Evolutionary conservation across 1,284 basidiomycete species (phyloP), one percentile per base, ranked within the genome.

Genomic region (Xerocomus amazonicus): DNA sequence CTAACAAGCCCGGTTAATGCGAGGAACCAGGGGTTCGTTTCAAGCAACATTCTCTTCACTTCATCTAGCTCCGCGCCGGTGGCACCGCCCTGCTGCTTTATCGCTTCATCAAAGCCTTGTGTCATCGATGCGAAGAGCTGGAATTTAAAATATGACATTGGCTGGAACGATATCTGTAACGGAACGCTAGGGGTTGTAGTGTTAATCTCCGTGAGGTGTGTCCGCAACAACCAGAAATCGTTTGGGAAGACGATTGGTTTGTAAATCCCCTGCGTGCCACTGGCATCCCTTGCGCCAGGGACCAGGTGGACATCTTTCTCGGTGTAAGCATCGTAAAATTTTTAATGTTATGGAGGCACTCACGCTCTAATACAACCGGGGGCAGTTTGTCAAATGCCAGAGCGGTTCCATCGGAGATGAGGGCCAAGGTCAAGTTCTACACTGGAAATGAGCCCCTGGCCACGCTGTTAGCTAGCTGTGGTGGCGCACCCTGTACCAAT

Each of bases 1-100:
- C 89, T 90, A 59, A 98, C 95, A 28, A 90, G 50, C 8, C 71
- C 89, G 1, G 92, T 94, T 51, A 92, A 71, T 23, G 76, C 86
- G 43, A 98, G 76, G 72, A 97, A 87, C 77, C 86, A 93, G 12
- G 94, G 90, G 66, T 91, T 95, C 3, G 95, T 97, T 73, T 97
- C 92, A n/a, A 85, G 75, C 43, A 97, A 72, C 86, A 96, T 94
- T 56, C 93, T 76, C 74, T 97, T 97, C 61, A 97, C 72, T 73
- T 96, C 93, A 67, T 97, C 95, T 40, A 97, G 67, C 68, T 97
- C 94, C 12, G 81, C 82, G 4, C 79, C 71, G 17, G 75, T 73
- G 1, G 73, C 70, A 13, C 75, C 73, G 19, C 86, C 83, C 65
- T 90, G 83, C 54, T 86, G 79, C 65, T 87, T 82, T 4, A 84